phyloP scores from a whole-genome alignment of 2,329 filamentous ascomycete species.

The Periconia macrospinosa region DNA sequence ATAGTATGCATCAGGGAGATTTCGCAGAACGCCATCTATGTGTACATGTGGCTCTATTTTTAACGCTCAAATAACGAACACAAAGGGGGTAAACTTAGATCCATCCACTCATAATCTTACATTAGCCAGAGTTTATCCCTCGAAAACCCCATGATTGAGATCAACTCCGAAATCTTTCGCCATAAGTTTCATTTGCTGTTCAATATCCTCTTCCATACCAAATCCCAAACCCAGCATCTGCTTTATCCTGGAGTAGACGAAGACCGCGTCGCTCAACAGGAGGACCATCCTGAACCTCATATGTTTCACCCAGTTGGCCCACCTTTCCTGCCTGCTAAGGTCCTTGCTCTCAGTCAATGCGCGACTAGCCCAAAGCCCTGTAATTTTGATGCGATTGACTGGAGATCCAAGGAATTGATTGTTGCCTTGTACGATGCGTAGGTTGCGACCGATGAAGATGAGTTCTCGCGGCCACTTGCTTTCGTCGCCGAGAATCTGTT shows the following conservation, averaged over 20 bases:
- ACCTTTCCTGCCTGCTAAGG: slow-evolving; percentile 63
- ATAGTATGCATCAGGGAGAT: no score
- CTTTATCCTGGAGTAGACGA: slow-evolving; percentile 76
- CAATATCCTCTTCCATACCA: slow-evolving; percentile 94
- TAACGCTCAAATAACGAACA: background rate
- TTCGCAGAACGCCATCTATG: background rate
- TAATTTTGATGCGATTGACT: slow-evolving; percentile 91
- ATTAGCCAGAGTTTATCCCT: slow-evolving; percentile 59
- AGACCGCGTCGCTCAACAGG: slow-evolving; percentile 75
- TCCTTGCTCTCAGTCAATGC: slow-evolving; percentile 77
- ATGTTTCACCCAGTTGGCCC: slow-evolving; percentile 74
- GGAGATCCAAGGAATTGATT: slow-evolving; percentile 89
- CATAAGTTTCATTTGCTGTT: slow-evolving; percentile 82
- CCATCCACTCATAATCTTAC: slow-evolving; percentile 1
- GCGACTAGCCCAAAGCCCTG: slow-evolving; percentile 83
- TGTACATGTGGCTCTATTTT: background rate
- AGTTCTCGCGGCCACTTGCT: slow-evolving; percentile 88
- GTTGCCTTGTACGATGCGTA: slow-evolving; percentile 91
- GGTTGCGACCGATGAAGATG: slow-evolving; percentile 87
- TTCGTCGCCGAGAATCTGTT: slow-evolving; percentile 80
- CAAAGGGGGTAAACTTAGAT: background rate
- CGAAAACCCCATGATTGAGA: slow-evolving; percentile 84
- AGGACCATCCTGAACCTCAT: slow-evolving; percentile 80
- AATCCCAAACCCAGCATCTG: slow-evolving; percentile 76
- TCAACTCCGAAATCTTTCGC: slow-evolving; percentile 92